Conservation (phyloP, 495 filamentous ascomycete species). For the Rusavskia elegans region DNA sequence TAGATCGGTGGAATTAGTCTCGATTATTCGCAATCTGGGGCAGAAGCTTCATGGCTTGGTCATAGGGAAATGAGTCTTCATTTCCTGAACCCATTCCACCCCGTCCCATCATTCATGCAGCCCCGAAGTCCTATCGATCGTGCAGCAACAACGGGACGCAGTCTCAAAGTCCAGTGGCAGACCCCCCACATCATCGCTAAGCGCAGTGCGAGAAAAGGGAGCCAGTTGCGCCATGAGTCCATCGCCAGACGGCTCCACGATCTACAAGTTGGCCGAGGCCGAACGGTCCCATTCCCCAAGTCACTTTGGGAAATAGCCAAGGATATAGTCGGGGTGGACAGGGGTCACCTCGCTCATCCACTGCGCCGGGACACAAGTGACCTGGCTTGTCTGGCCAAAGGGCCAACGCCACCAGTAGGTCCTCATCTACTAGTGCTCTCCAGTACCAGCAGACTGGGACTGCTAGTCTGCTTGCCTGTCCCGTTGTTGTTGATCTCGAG, state of each 20-base stretch:
- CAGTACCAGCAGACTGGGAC: neutral
- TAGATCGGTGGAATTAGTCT: neutral
- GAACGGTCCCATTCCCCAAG: neutral
- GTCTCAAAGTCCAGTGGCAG: neutral
- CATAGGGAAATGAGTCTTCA: neutral
- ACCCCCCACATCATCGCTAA: neutral
- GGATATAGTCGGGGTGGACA: neutral
- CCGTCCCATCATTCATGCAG: neutral
- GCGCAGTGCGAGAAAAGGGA: neutral
- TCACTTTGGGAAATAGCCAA: neutral
- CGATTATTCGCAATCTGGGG: neutral
- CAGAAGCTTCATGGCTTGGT: neutral
- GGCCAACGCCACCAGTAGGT: too few relatives aligned
- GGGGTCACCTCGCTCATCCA: neutral
- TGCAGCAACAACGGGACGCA: neutral
- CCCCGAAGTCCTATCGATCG: too few relatives aligned
- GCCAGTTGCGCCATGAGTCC: neutral
- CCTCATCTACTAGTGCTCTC: neutral
- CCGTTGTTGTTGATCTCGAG: too few relatives aligned
- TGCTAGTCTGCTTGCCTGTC: too few relatives aligned
- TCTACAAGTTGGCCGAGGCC: neutral
- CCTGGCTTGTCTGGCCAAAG: too few relatives aligned
- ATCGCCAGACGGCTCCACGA: neutral
- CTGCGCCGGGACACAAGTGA: neutral
- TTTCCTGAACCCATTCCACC: neutral